Base-by-base conservation (phyloP, 2,329 filamentous ascomycete species). In the Monosporascus sp. region DNA sequence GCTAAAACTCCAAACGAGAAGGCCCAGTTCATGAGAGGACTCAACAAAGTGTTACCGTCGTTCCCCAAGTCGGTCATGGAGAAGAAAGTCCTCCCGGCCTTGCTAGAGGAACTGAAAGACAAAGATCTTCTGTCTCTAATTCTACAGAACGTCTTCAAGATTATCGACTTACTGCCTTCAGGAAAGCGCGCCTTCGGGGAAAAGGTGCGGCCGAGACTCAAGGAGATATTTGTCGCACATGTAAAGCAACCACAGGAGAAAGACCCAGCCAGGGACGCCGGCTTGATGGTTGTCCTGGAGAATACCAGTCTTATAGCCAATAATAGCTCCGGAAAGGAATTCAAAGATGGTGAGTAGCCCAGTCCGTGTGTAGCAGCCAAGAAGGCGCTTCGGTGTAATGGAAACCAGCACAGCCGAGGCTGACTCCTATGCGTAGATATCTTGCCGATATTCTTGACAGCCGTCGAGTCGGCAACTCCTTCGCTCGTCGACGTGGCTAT, bases 51-150 rank as follows among this genome's bases (percentile, higher is more conserved):
- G 11, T 73, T 99, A 53, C 87, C 90, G 0, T 94, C 94, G 36
- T 99, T 99, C 64, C 94, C 94, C 2, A 91, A 89, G 58, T 91
- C 90, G 0, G 92, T 99, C 2, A 83, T 97, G 69, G 94, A 97
- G 67, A 96, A 91, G 75, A 99, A 99, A 71, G 80, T 99, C 7
- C 75, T 99, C 3, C 91, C 91, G 1, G 92, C 89, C 0, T 72
- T 99, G 46, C 74, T 99, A 3, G 94, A 99, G 52, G 93, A 99
- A 71, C 85, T 91, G 69, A 97, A 99, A 66, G 94, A 99, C 64
- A 87, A 84, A 49, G 92, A 96, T 44, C 78, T 97, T 1, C 75
- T 97, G 5, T 86, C 92, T 0, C 75, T 93, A 43, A 91, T 97
- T 37, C 73, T 99, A 20, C 90, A 94, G 56, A 97, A 97, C 59